Evolutionary conservation across 805 yeast genomes (phyloP).

Genomic region (Pichia ethanolica): DNA sequence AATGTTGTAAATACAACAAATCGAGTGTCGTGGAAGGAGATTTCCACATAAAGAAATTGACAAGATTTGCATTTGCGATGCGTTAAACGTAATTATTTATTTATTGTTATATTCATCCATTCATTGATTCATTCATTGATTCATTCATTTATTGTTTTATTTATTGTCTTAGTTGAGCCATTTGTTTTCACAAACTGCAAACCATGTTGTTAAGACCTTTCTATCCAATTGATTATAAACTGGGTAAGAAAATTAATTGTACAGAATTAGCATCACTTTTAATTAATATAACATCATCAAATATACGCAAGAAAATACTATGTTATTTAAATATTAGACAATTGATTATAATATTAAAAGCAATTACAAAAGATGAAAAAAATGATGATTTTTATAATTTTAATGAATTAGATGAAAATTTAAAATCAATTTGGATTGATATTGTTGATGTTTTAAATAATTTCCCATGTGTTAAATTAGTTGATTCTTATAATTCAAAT

Average conservation of each 20-base stretch:
- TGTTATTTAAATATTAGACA: slow-evolving; percentile 3
- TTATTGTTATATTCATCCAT: too few relatives aligned
- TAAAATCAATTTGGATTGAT: background rate
- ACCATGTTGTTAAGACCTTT: slow-evolving; percentile 4
- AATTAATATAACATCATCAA: background rate
- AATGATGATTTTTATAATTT: slow-evolving; percentile 3
- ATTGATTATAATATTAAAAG: slow-evolving; percentile 4
- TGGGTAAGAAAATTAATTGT: background rate
- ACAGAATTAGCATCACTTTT: background rate
- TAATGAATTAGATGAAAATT: background rate
- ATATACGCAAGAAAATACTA: slow-evolving; percentile 1
- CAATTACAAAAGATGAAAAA: slow-evolving; percentile 5
- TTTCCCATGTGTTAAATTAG: slow-evolving; percentile 8
- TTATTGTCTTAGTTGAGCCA: too few relatives aligned
- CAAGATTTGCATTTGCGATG: too few relatives aligned
- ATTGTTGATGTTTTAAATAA: slow-evolving; percentile 4
- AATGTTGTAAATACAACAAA: too few relatives aligned
- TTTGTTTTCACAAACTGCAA: background rate
- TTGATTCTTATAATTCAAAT: slow-evolving; percentile 5
- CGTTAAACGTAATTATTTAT: too few relatives aligned
- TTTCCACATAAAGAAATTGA: too few relatives aligned
- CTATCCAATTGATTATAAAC: slow-evolving; percentile 1
- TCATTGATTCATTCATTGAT: too few relatives aligned
- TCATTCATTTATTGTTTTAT: too few relatives aligned
- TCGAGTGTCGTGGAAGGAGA: too few relatives aligned